Conservation (phyloP, 805 yeast genomes). For the Wickerhamiella kurtzmanii region DNA sequence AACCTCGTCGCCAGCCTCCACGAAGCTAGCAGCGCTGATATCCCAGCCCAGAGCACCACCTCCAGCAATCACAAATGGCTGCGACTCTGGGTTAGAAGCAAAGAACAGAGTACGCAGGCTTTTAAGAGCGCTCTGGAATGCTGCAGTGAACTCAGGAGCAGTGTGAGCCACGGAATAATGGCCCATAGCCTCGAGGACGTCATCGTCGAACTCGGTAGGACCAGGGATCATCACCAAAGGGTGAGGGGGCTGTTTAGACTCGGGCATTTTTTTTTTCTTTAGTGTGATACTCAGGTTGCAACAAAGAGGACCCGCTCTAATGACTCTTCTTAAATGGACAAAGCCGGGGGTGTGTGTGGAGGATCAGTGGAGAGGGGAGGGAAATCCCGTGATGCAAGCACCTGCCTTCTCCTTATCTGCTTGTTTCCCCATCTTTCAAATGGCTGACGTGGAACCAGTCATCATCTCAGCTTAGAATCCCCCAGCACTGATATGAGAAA, state of each 20-base stretch:
- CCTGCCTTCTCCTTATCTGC: no score
- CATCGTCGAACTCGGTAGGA: conserved; percentile 72
- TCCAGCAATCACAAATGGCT: conserved; percentile 73
- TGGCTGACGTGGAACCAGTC: no score
- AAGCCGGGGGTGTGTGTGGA: no score
- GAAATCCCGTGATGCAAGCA: no score
- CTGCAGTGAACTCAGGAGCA: conserved; percentile 63
- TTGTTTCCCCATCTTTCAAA: no score
- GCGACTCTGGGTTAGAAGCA: conserved; percentile 51
- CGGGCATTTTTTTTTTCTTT: not conserved
- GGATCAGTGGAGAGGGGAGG: no score
- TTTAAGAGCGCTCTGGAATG: conserved; percentile 55
- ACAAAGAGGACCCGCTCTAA: no score
- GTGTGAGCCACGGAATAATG: conserved; percentile 85
- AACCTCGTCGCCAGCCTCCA: conserved; percentile 51
- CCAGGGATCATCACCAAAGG: conserved; percentile 60
- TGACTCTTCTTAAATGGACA: no score
- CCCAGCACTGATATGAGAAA: no score
- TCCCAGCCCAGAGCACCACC: conserved; percentile 97
- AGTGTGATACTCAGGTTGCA: no score
- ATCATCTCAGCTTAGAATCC: no score
- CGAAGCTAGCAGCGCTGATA: conserved; percentile 63
- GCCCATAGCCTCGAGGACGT: conserved; percentile 65
- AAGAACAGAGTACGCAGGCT: conserved; percentile 64
- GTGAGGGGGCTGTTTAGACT: conserved; percentile 27